phyloP scores from a whole-genome alignment of 768 basidiomycete species.

The Pleurotus tuoliensis region DNA sequence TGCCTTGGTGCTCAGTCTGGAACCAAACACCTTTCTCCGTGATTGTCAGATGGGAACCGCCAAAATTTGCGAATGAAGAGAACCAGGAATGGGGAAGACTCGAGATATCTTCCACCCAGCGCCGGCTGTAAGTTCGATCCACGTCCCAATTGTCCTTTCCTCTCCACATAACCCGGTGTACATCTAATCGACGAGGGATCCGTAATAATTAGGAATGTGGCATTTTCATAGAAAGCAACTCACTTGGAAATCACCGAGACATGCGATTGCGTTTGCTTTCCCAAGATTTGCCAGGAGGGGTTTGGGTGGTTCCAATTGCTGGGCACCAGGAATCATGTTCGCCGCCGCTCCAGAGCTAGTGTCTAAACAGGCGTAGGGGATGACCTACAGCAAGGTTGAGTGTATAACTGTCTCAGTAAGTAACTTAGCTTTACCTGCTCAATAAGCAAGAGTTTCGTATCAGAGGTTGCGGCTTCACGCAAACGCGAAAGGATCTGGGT shows the following conservation, averaged over 20 bases:
- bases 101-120: too few species aligned
- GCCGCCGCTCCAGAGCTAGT: conserved; percentile 5
- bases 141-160: too few species aligned
- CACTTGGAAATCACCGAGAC: conserved; percentile 23
- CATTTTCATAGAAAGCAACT: too few species aligned
- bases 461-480: conserved; percentile 17
- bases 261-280: conserved; percentile 14
- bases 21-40: too few species aligned
- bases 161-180: too few species aligned
- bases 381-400: not conserved
- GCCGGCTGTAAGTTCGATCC: too few species aligned
- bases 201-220: too few species aligned
- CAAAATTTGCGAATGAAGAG: too few species aligned
- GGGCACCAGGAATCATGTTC: not conserved
- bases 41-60: too few species aligned
- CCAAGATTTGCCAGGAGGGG: conserved; percentile 24
- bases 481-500: conserved; percentile 22
- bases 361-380: conserved; percentile 12
- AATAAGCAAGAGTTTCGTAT: conserved; percentile 22
- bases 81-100: too few species aligned
- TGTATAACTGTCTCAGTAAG: not conserved
- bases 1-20: too few species aligned
- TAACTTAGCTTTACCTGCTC: conserved; percentile 12
- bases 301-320: conserved; percentile 14
- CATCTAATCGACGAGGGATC: too few species aligned